Evolutionary conservation across 2,329 filamentous ascomycete genomes (phyloP).

Genomic region (Ophiostoma tasmaniense): DNA sequence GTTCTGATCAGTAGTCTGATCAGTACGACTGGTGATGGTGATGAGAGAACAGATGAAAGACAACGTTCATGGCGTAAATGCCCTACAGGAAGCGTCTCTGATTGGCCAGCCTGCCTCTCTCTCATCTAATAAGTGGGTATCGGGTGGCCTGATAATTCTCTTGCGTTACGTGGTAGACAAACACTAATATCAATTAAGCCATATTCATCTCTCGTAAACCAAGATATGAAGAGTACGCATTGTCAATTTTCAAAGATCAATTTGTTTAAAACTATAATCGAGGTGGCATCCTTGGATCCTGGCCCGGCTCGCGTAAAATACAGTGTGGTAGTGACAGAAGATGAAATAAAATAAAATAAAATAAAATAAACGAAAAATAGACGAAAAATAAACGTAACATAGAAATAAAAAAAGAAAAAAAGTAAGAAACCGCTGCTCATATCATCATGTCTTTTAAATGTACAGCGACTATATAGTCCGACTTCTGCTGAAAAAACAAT

Average conservation of each 20-base stretch:
- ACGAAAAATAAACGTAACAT: background rate
- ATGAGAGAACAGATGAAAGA: too few species aligned
- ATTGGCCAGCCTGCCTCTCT: background rate
- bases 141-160: background rate
- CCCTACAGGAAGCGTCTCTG: background rate
- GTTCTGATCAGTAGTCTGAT: too few species aligned
- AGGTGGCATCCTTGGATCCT: background rate
- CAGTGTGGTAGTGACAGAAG: background rate
- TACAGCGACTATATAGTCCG: background rate
- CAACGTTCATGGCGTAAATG: too few species aligned
- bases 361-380: background rate
- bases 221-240: too few species aligned
- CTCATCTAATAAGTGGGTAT: background rate
- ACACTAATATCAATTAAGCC: background rate
- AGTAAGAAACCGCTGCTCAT: background rate
- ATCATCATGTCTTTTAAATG: slow-evolving; percentile 5
- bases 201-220: too few species aligned
- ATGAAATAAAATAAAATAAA: background rate
- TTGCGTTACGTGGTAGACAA: background rate
- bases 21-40: too few species aligned
- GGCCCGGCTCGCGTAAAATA: background rate
- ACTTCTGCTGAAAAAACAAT: too few species aligned
- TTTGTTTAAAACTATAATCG: background rate
- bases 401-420: background rate
- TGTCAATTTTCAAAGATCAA: too few species aligned